Evolutionary conservation across 2,329 filamentous ascomycete genomes (phyloP).

Genomic region (Coniochaeta ligniaria): DNA sequence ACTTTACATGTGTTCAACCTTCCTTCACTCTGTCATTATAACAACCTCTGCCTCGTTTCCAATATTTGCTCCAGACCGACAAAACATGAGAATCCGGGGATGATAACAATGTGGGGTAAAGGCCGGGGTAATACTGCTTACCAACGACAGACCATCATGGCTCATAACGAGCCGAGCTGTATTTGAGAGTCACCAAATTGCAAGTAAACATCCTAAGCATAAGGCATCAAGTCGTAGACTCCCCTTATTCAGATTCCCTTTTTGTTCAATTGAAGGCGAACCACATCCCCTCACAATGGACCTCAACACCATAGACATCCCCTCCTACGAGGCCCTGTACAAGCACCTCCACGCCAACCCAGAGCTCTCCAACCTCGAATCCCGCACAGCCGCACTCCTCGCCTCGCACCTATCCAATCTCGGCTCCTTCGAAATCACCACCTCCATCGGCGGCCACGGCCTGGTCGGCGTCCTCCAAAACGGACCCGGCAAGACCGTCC

Average conservation of each 20-base stretch:
- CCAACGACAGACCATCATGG: background rate
- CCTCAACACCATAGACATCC: background rate
- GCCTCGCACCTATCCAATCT: slow-evolving; percentile 7
- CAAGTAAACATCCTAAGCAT: background rate
- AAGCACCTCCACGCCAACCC: slow-evolving; percentile 14
- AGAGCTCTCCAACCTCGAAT: slow-evolving; percentile 15
- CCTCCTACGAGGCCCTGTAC: slow-evolving; percentile 6
- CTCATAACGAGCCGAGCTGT: background rate
- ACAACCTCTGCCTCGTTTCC: no score
- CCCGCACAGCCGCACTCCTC: slow-evolving; percentile 9
- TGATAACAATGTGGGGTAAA: background rate
- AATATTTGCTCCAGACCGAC: no score
- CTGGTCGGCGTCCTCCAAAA: slow-evolving; percentile 15
- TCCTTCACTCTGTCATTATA: no score
- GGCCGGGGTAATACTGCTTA: background rate
- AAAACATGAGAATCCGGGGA: background rate
- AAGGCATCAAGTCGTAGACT: background rate
- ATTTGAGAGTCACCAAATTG: background rate
- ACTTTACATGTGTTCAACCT: no score
- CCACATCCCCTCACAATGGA: background rate
- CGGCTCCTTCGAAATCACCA: slow-evolving; percentile 9
- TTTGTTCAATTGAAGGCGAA: no score
- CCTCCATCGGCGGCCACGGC: slow-evolving; percentile 16
- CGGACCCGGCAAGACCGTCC: slow-evolving; percentile 22
- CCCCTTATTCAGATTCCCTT: background rate